A percentile compares a stretch with the other conserved stretches of the same genome.
These are phyloP conservation scores for Suhomyces taliae DNA, from an alignment of 1,139 yeast species.

Conservation along the genomic window DNA sequence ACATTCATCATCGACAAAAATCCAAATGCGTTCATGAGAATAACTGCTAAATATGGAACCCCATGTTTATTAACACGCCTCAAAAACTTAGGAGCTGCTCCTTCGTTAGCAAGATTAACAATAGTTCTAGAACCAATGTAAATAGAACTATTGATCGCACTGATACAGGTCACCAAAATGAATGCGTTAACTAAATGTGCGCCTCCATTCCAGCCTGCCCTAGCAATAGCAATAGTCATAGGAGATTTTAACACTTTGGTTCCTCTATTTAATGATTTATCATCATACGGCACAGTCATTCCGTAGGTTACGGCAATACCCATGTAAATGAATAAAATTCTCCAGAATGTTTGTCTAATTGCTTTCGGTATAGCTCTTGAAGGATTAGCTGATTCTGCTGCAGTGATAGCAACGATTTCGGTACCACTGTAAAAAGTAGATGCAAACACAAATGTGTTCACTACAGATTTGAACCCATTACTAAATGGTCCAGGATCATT, in stretches of 20 bases:
- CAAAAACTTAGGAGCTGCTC: conserved; percentile 48
- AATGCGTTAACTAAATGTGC: conserved; percentile 52
- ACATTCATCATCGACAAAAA: conserved; percentile 52
- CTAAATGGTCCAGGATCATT: conserved; percentile 51
- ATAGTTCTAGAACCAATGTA: conserved; percentile 54
- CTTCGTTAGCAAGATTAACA: conserved; percentile 51
- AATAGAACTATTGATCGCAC: conserved; percentile 55
- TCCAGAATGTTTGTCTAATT: conserved; percentile 55
- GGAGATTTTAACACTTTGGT: conserved; percentile 40
- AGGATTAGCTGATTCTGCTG: conserved; percentile 58
- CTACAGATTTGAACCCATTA: conserved; percentile 51
- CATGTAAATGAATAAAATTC: conserved; percentile 55
- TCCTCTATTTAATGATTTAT: conserved; percentile 24
- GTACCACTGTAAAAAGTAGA: conserved; percentile 61
- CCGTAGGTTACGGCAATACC: conserved; percentile 56
- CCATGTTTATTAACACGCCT: conserved; percentile 46
- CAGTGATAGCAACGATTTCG: conserved; percentile 57
- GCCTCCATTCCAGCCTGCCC: conserved; percentile 54
- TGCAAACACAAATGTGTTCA: conserved; percentile 68
- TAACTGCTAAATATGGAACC: conserved; percentile 51
- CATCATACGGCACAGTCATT: conserved; percentile 55
- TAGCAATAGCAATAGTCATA: conserved; percentile 41
- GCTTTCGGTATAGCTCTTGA: conserved; percentile 57
- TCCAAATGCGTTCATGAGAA: conserved; percentile 49
- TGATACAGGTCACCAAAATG: conserved; percentile 50